phyloP scores from a whole-genome alignment of 2,329 filamentous ascomycete genomes.

The Sclerotinia nivalis region DNA sequence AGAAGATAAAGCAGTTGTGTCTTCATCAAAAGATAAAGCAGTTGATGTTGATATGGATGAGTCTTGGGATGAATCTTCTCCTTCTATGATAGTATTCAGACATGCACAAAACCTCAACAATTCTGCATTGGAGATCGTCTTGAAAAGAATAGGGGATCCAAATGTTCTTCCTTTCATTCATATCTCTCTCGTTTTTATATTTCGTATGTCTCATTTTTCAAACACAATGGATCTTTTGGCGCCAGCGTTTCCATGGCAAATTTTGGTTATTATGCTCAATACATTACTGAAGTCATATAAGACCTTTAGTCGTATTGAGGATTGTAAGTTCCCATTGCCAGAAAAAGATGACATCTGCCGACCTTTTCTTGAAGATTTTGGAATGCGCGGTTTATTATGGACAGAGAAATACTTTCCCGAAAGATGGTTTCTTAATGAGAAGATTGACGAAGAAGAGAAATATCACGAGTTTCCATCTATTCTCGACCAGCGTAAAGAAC shows the following conservation, averaged over 20 bases:
- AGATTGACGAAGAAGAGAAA: conserved; percentile 35
- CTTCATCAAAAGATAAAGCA: conserved; percentile 11
- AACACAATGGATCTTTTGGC: conserved; percentile 27
- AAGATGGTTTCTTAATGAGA: conserved; percentile 29
- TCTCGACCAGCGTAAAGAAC: conserved; percentile 32
- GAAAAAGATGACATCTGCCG: conserved; percentile 32
- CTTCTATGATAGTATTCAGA: conserved; percentile 23
- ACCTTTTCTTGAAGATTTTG: conserved; percentile 35
- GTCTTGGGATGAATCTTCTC: conserved; percentile 5
- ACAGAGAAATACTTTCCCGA: conserved; percentile 30
- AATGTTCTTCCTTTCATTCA: conserved; percentile 33
- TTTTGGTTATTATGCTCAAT: conserved; percentile 28
- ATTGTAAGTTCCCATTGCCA: conserved; percentile 27
- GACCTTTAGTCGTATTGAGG: conserved; percentile 24
- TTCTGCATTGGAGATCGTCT: conserved; percentile 27
- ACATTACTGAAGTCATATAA: conserved; percentile 23
- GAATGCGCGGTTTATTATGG: conserved; percentile 31
- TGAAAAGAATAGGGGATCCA: conserved; percentile 31
- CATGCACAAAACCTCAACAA: conserved; percentile 28
- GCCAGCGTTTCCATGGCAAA: conserved; percentile 30
- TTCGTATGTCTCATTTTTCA: conserved; percentile 25
- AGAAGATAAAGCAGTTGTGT: too few relatives aligned
- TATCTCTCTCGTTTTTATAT: conserved; percentile 34
- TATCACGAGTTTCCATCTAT: conserved; percentile 35
- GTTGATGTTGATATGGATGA: conserved; percentile 26